Evolutionary conservation across 768 basidiomycete genomes (phyloP), one percentile per base, ranked within the genome.

Genomic region (Boletus eberwhitei): DNA sequence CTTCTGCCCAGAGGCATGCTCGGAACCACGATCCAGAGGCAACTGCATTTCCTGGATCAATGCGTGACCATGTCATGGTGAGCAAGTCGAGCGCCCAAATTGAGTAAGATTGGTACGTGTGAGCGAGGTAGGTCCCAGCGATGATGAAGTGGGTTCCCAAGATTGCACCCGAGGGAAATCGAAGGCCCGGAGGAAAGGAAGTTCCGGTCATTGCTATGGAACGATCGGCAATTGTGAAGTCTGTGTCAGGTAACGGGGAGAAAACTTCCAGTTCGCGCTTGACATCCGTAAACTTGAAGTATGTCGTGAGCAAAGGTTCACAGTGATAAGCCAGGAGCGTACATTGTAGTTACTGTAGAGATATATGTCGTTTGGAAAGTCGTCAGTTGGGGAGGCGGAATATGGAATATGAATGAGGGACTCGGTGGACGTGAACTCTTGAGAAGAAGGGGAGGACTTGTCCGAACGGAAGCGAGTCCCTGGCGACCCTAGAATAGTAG

Each of bases 261-360:
- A 98, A 86, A 32, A 98, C 81, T 74, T 97, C 93, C 47, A 98
- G 83, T 68, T 98, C 96, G 39, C 96, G 88, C 67, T 93, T 90
- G 58, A 98, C 95, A 66, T 97, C 93, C 52, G 89, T 91, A 72
- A 94, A 94, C 91, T 93, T 64, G 38, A 36, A 51, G 54, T 14
- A 59, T 43, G 48, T 37, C 39, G 50, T 64, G 50, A 58, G 57
- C 24, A 40, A 42, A 38, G 29, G 29, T 38, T 29, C 32, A 42
- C 43, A 14, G 52, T 52, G 26, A 52, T 17, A 49, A 50, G 48
- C 45, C 19, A 46, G 36, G 36, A 47, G 74, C 86, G 61, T 62
- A 91, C 90, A 74, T 98, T 98, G 77, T 95, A 97, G 69, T 98
- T 99, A 64, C 91, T 93, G 72, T 95, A 99, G 26, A 96, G 76